A percentile compares a stretch with the other conserved stretches of the same genome.
Evolutionary conservation across 768 basidiomycete species (phyloP).

Genomic region (Auriscalpium vulgare): DNA sequence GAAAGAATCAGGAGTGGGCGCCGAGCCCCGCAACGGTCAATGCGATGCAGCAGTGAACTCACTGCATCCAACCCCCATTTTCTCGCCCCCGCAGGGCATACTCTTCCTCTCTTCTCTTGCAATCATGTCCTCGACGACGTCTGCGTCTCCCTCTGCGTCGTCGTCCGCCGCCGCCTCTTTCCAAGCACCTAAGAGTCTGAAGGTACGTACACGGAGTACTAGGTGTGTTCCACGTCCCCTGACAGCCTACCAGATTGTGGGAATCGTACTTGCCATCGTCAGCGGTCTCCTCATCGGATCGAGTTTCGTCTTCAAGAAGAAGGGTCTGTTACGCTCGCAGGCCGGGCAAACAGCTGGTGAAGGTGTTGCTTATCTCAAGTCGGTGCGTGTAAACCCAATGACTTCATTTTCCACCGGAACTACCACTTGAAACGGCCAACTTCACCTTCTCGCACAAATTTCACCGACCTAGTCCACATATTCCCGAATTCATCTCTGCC

Average conservation of each 20-base stretch:
- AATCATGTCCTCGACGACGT: background rate
- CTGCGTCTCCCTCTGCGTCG: constrained; percentile 8
- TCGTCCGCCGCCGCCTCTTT: constrained; percentile 8
- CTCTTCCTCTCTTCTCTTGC: background rate
- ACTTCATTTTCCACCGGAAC: background rate
- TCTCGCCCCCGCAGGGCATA: no score
- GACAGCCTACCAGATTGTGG: constrained; percentile 48
- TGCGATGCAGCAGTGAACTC: no score
- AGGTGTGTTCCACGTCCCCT: background rate
- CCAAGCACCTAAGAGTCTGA: constrained; percentile 9
- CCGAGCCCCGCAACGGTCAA: no score
- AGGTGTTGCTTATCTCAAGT: constrained; percentile 93
- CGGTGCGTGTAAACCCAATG: constrained; percentile 40
- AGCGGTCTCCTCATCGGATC: constrained; percentile 88
- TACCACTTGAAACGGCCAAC: no score
- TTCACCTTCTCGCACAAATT: no score
- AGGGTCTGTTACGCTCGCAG: constrained; percentile 74
- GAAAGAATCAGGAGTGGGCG: no score
- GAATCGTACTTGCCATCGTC: constrained; percentile 63
- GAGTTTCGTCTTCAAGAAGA: constrained; percentile 98
- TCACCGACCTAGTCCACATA: no score
- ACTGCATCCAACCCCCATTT: no score
- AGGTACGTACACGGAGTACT: background rate
- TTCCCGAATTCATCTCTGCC: no score
- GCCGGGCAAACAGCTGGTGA: constrained; percentile 73